These are phyloP conservation scores for Grosmannia clavigera DNA, from an alignment of 2,329 filamentous ascomycete genomes.

Conservation along the genomic window DNA sequence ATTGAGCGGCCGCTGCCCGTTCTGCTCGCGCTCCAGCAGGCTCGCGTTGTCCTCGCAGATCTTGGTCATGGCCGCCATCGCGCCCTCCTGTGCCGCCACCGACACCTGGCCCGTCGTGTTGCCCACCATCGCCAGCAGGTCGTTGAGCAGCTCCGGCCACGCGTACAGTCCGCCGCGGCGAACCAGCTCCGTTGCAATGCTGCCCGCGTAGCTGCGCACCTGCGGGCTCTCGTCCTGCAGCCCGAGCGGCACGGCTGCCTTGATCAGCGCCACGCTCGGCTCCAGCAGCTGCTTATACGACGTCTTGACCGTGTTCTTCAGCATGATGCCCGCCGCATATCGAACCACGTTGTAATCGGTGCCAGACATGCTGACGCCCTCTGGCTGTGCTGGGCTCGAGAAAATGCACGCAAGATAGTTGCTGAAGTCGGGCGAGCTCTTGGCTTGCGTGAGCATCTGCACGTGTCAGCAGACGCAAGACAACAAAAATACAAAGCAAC, in stretches of 20 bases:
- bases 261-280: slow-evolving; percentile 62
- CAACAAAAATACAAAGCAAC: neutral
- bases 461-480: neutral
- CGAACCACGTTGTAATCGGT: slow-evolving; percentile 64
- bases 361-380: slow-evolving; percentile 44
- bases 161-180: slow-evolving; percentile 71
- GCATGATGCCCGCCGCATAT: slow-evolving; percentile 79
- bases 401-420: slow-evolving; percentile 94
- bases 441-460: slow-evolving; percentile 88
- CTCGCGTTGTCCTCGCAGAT: slow-evolving; percentile 95
- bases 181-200: slow-evolving; percentile 87
- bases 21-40: slow-evolving; percentile 73
- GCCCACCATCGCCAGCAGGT: slow-evolving; percentile 65
- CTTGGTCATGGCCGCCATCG: slow-evolving; percentile 85
- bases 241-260: slow-evolving; percentile 62
- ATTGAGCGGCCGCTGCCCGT: slow-evolving; percentile 76
- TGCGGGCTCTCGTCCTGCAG: slow-evolving; percentile 71
- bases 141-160: slow-evolving; percentile 83
- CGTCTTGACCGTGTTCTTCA: slow-evolving; percentile 83
- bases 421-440: slow-evolving; percentile 80
- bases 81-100: slow-evolving; percentile 72
- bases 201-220: slow-evolving; percentile 82
- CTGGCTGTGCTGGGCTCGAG: slow-evolving; percentile 53
- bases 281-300: slow-evolving; percentile 67
- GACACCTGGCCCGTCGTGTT: slow-evolving; percentile 59